A percentile compares a stretch with the other conserved stretches of the same genome.
These are phyloP conservation scores for Kodamaea sp. DNA, from an alignment of 1,139 yeast species.

Conservation along the genomic window DNA sequence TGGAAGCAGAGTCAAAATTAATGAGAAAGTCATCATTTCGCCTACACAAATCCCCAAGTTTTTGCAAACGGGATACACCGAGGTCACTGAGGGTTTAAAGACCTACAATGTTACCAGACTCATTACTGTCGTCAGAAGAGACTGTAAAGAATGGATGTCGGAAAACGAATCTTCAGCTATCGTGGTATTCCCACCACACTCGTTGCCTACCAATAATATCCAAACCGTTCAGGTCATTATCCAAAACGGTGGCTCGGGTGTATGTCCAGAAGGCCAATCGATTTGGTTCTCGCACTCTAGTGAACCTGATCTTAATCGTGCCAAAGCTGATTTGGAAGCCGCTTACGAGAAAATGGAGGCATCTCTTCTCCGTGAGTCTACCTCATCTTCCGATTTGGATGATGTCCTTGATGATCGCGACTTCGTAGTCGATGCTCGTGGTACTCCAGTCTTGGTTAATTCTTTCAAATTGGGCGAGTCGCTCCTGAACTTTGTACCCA, in stretches of 20 bases:
- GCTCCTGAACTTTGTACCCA: slow-evolving; percentile 79
- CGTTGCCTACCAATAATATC: slow-evolving; percentile 66
- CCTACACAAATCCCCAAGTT: slow-evolving; percentile 69
- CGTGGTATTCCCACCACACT: slow-evolving; percentile 91
- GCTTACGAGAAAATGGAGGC: slow-evolving; percentile 81
- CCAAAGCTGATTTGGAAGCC: slow-evolving; percentile 74
- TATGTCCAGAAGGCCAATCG: slow-evolving; percentile 85
- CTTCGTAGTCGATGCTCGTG: slow-evolving; percentile 53
- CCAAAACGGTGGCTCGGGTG: slow-evolving; percentile 87
- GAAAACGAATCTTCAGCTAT: slow-evolving; percentile 82
- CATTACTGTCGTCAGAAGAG: slow-evolving; percentile 80
- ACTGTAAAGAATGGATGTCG: slow-evolving; percentile 89
- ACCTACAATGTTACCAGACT: slow-evolving; percentile 64
- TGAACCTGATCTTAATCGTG: slow-evolving; percentile 64
- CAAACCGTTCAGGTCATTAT: slow-evolving; percentile 83
- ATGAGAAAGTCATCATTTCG: slow-evolving; percentile 72
- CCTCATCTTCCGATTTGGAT: slow-evolving; percentile 45
- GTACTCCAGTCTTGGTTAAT: slow-evolving; percentile 65
- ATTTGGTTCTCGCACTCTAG: slow-evolving; percentile 87
- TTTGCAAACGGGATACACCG: slow-evolving; percentile 36
- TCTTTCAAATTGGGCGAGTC: slow-evolving; percentile 86
- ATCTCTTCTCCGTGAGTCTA: slow-evolving; percentile 76
- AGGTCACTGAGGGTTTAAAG: slow-evolving; percentile 40
- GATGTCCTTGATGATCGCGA: slow-evolving; percentile 58
- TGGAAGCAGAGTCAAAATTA: slow-evolving; percentile 70